Evolutionary conservation across 176 grass and related monocot species (phyloP), one percentile per base, ranked within the genome.

Genomic region (Eragrostis curvula): DNA sequence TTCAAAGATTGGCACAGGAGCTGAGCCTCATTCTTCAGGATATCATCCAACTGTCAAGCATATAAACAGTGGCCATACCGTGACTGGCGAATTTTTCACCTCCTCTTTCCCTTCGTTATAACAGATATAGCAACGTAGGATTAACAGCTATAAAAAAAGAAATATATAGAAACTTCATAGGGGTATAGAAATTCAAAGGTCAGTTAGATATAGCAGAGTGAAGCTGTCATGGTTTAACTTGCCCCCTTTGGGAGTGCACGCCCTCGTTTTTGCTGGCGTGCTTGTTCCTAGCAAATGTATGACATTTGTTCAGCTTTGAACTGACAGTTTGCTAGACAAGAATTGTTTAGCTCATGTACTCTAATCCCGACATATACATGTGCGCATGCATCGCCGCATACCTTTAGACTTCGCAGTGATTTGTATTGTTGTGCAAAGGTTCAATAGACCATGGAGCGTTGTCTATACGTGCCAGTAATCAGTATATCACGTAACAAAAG

Each of bases 1-100:
- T 91, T 80, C 90, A 88, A 70, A 87, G 82, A 83, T 93, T 29
- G 14, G 90, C 86, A 44, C 73, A 83, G 73, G 80, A 93, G 83
- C 75, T 91, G 47, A 68, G 57, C 77, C 77, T 89, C 56, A 65
- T 80, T 68, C 90, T 93, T 73, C 88, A 83, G 81, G 84, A 91
- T 79, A 68, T 81, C 45, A 77, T 83, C n/a, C 53, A 63, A 74
- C 70, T 65, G 44, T 60, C 79, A 46, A 84, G 79, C 56, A 29
- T 74, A 48, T 71, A 71, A 36, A 74, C 24, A 40, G 9, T 70
- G 46, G 14, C 7, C 44, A 20, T 46, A 46, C 5, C 0, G 47
- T 16, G 8, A 69, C 21, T 12, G 9, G 10, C 1, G 20, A 65
- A 23, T 82, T 8, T 66, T 36, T 36, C 32, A 36, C 67, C 13